phyloP scores from a whole-genome alignment of 176 grass and related monocot species.

The Rhynchospora tenuis region DNA sequence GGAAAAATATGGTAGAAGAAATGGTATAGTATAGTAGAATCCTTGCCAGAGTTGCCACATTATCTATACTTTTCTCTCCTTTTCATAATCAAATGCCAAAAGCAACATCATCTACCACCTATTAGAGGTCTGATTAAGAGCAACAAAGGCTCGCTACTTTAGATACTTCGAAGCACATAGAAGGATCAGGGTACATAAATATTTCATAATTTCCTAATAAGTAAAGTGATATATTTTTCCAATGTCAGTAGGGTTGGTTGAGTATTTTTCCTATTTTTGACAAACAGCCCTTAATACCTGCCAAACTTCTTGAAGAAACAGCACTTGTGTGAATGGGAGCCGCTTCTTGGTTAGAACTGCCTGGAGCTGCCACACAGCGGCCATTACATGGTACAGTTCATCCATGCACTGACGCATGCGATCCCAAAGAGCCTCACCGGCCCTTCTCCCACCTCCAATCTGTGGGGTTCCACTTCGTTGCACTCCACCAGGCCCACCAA shows the following conservation, averaged over 20 bases:
- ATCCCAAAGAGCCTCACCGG: conserved; percentile 81
- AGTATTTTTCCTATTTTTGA: background rate
- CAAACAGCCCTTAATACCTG: conserved; percentile 43
- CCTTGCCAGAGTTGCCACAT: background rate
- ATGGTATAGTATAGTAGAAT: background rate
- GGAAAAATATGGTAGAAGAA: background rate
- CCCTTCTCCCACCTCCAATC: conserved; percentile 85
- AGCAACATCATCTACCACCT: background rate
- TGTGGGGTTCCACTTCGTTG: conserved; percentile 95
- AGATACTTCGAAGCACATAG: background rate
- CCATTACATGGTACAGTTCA: conserved; percentile 63
- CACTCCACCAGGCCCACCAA: conserved; percentile 76
- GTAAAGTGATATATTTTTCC: background rate
- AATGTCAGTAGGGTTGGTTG: background rate
- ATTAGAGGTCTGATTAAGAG: background rate
- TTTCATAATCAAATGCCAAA: background rate
- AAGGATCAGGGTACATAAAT: background rate
- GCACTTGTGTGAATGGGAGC: conserved; percentile 85
- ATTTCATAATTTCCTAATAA: background rate
- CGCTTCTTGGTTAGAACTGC: conserved; percentile 91
- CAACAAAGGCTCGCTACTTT: background rate
- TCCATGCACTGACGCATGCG: conserved; percentile 93
- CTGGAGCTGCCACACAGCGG: conserved; percentile 87
- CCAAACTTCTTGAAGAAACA: conserved; percentile 98
- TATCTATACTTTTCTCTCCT: background rate